Evolutionary conservation across 352 stramenopile genomes (phyloP).

Genomic region (Phytopythium oedochilum): DNA sequence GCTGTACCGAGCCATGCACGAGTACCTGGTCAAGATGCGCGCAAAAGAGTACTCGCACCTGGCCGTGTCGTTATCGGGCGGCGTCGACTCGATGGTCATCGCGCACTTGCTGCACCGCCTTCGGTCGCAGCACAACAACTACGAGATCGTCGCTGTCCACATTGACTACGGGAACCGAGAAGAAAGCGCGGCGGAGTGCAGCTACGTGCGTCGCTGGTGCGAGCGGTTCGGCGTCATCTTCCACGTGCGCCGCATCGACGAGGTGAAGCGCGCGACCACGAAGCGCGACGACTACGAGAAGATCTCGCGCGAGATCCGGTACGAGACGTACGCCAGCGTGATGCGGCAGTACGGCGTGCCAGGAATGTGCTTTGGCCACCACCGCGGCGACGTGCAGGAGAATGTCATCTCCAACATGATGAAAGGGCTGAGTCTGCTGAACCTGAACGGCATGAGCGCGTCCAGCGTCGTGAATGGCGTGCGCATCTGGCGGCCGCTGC

Average conservation of each 20-base stretch:
- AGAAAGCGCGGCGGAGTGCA: constrained; percentile 90
- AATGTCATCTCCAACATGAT: constrained; percentile 98
- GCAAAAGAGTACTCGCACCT: constrained; percentile 34
- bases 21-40: constrained; percentile 54
- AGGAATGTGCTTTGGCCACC: constrained; percentile 96
- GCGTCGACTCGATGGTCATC: constrained; percentile 98
- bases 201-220: constrained; percentile 92
- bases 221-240: constrained; percentile 71
- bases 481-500: constrained; percentile 90
- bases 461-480: constrained; percentile 69
- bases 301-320: constrained; percentile 92
- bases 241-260: constrained; percentile 85
- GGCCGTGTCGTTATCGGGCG: constrained; percentile 92
- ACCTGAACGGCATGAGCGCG: constrained; percentile 93
- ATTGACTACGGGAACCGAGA: constrained; percentile 97
- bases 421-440: constrained; percentile 91
- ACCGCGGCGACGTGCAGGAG: constrained; percentile 96
- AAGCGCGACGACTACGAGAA: constrained; percentile 95
- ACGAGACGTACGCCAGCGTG: constrained; percentile 88
- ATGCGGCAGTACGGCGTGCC: constrained; percentile 64
- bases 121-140: constrained; percentile 43
- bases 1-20: constrained; percentile 67
- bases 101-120: constrained; percentile 90
- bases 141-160: constrained; percentile 89
- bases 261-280: constrained; percentile 90